Base-by-base conservation (phyloP, 2,329 filamentous ascomycete genomes). In the Sporothrix pallida region DNA sequence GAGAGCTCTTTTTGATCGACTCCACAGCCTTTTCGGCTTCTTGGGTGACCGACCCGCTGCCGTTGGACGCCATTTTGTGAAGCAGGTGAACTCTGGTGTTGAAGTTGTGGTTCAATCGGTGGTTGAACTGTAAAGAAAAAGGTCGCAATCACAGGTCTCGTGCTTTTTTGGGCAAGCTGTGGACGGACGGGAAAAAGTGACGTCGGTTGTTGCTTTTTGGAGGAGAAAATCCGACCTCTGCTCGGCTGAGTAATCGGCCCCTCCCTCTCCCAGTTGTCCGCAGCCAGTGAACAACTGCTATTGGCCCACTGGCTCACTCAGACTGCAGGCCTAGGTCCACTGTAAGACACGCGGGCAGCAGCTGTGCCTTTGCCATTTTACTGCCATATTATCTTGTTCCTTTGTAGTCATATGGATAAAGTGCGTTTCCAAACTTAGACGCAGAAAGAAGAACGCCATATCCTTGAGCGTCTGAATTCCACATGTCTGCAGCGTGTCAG, bases 1-100 rank as follows among this genome's bases (percentile, higher is more conserved):
- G 8, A 15, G 75, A 74, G 13, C 71, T 76, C 2, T 73, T 63
- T 65, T 71, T 70, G n/a, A 69, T 50, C 0, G 68, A 50, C 37
- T 31, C 13, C 23, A 54, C 23, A 10, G n/a, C 48, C n/a, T 48
- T 42, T 17, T 54, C 56, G n/a, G 63, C 58, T 31, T 52, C 69
- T 60, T 56, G 31, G 10, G 13, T 23, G 5, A 48, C 26, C n/a
- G 62, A 26, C 9, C n/a, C 62, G 48, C 26, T 42, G 26, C n/a
- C 67, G 26, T 54, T 69, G 48, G 67, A 42, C 9, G 67, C 46
- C 67, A 69, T 69, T 42, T 42, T 69, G 4, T 13, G 9, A 13
- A 3, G 31, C 9, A 10, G 7, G 52, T 6, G 52, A 7, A 56
- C 23, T 23, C 48, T 26, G 13, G 20, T 13, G 52, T 23, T 20